A percentile compares a stretch with the other conserved stretches of the same genome.
These are phyloP conservation scores for Podospora australis DNA, from an alignment of 495 filamentous ascomycete genomes.

Conservation along the genomic window DNA sequence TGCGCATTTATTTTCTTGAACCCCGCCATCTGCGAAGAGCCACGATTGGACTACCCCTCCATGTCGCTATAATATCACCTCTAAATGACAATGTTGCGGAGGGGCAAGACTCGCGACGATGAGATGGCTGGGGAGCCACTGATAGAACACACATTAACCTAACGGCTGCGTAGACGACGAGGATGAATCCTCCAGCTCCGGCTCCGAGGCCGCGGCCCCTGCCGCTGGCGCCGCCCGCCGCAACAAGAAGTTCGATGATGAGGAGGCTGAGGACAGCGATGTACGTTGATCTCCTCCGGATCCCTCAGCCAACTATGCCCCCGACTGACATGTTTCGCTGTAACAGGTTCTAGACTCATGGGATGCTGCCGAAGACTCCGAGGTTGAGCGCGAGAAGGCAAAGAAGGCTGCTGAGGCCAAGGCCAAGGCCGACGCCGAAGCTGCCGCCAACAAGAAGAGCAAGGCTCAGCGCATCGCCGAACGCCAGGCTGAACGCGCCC, in stretches of 20 bases:
- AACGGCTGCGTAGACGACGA: constrained; percentile 43
- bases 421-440: constrained; percentile 83
- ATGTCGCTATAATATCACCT: constrained; percentile 1
- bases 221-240: constrained; percentile 44
- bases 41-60: constrained; percentile 9
- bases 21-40: constrained; percentile 11
- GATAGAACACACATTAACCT: constrained; percentile 25
- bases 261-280: constrained; percentile 79
- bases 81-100: too few species aligned
- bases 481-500: constrained; percentile 47
- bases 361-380: constrained; percentile 95
- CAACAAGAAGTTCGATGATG: constrained; percentile 92
- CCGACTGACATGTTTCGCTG: constrained; percentile 12
- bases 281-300: too few species aligned
- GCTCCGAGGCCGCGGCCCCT: constrained; percentile 53
- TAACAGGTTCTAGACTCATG: constrained; percentile 85
- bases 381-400: constrained; percentile 91
- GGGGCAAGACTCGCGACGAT: neutral
- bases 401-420: constrained; percentile 79
- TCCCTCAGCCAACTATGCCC: too few species aligned
- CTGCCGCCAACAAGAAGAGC: constrained; percentile 88
- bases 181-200: constrained; percentile 60
- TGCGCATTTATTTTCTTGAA: constrained; percentile 14
- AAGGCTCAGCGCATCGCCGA: constrained; percentile 86
- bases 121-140: neutral